phyloP scores from a whole-genome alignment of 306 rosid genomes.

The Heteromeles arbutifolia region DNA sequence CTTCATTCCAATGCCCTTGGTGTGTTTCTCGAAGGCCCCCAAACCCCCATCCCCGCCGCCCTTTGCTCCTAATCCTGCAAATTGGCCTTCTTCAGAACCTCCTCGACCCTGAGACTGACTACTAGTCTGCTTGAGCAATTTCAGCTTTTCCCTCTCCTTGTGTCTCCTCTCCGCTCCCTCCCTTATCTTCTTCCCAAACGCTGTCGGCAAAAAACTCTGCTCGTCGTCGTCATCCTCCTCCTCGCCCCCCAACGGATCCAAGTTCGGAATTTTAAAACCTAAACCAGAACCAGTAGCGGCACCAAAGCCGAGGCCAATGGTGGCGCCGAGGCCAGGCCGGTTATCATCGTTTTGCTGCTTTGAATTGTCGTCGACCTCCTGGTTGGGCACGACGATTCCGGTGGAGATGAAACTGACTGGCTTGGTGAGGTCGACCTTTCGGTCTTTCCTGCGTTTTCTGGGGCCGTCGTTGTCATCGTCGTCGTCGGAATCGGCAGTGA shows the following conservation, averaged over 20 bases:
- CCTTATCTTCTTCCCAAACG: slow-evolving; percentile 69
- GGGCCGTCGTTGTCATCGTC: slow-evolving; percentile 32
- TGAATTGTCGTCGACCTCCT: slow-evolving; percentile 41
- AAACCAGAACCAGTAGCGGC: slow-evolving; percentile 39
- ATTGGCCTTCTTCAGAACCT: neutral
- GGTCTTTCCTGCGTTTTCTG: slow-evolving; percentile 51
- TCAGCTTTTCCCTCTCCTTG: slow-evolving; percentile 46
- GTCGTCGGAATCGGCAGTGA: slow-evolving; percentile 45
- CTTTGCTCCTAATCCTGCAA: neutral
- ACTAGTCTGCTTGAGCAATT: slow-evolving; percentile 42
- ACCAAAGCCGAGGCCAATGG: slow-evolving; percentile 48
- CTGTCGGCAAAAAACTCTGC: slow-evolving; percentile 53
- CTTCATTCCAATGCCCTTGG: slow-evolving; percentile 80
- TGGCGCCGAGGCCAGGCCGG: slow-evolving; percentile 27
- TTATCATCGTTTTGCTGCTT: slow-evolving; percentile 34
- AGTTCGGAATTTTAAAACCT: slow-evolving; percentile 23
- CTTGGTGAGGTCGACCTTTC: slow-evolving; percentile 51
- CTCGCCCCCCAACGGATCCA: slow-evolving; percentile 10
- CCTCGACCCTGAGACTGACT: slow-evolving; percentile 10
- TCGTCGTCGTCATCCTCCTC: neutral
- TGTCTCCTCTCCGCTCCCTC: slow-evolving; percentile 80
- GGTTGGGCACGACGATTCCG: slow-evolving; percentile 58
- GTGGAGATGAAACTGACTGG: slow-evolving; percentile 83
- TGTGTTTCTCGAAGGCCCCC: slow-evolving; percentile 74
- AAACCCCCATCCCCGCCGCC: slow-evolving; percentile 21